A percentile compares a stretch with the other conserved stretches of the same genome.
Conservation (phyloP, 1,284 basidiomycete species). For the Leccinum solheimii region DNA sequence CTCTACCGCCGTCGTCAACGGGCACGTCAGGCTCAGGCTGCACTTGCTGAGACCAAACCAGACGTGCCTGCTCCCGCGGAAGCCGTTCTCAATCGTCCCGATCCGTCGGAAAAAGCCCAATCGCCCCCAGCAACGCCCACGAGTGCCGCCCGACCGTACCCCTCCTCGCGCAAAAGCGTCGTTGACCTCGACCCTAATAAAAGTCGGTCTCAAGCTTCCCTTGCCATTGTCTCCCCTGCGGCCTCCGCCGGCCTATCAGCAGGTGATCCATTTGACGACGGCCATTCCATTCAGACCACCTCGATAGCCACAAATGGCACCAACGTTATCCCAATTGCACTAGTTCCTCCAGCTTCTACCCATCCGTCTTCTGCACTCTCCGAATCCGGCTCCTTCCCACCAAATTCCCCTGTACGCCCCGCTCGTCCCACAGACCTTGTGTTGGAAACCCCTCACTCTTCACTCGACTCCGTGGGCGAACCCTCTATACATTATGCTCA, state of each 20-base stretch:
- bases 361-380: constrained; percentile 30
- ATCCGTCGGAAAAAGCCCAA: constrained; percentile 66
- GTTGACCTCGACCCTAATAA: constrained; percentile 55
- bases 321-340: constrained; percentile 81
- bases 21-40: constrained; percentile 29
- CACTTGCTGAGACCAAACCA: constrained; percentile 45
- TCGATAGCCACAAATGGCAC: constrained; percentile 70
- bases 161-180: constrained; percentile 45
- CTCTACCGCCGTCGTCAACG: constrained; percentile 60
- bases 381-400: constrained; percentile 27
- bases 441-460: constrained; percentile 60
- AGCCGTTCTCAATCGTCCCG: constrained; percentile 73
- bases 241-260: constrained; percentile 25
- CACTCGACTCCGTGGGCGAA: constrained; percentile 49
- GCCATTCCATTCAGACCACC: constrained; percentile 72
- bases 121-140: constrained; percentile 25
- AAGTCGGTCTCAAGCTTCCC: constrained; percentile 38
- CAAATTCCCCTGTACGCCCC: constrained; percentile 58
- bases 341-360: constrained; percentile 62
- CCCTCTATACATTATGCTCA: constrained; percentile 44
- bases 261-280: constrained; percentile 75
- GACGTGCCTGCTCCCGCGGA: constrained; percentile 72
- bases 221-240: constrained; percentile 29
- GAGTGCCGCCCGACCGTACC: constrained; percentile 48
- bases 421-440: constrained; percentile 58